Conservation (phyloP, 441 rosid genomes). For the Arabidopsis lyrata region DNA sequence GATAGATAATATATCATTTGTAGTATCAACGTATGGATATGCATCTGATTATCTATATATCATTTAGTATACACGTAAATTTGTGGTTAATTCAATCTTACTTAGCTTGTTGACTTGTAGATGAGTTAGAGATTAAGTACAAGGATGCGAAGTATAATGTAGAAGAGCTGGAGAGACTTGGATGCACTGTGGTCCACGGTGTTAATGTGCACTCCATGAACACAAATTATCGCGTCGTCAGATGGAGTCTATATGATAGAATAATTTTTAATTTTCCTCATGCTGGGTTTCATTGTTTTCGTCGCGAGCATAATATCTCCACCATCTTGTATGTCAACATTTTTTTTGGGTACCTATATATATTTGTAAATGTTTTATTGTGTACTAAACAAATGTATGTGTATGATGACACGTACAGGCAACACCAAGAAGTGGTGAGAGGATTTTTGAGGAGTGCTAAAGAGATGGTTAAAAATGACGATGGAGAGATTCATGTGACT, state of each 20-base stretch:
- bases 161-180: conserved; percentile 40
- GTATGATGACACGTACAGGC: conserved; percentile 26
- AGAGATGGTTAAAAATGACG: conserved; percentile 25
- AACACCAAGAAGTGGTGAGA: conserved; percentile 41
- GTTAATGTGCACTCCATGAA: conserved; percentile 50
- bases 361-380: neutral
- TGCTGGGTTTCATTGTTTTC: conserved; percentile 17
- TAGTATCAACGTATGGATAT: too few relatives aligned
- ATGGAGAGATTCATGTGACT: conserved; percentile 50
- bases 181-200: conserved; percentile 50
- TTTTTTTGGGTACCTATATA: neutral
- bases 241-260: conserved; percentile 40
- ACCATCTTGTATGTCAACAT: neutral
- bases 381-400: neutral
- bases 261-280: conserved; percentile 61
- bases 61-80: neutral
- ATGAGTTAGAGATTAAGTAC: conserved; percentile 29
- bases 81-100: neutral
- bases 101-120: conserved; percentile 14
- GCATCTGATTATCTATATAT: too few relatives aligned
- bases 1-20: neutral
- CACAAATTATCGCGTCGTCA: neutral
- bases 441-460: conserved; percentile 48
- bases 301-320: neutral
- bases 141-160: conserved; percentile 39